Evolutionary conservation across 306 rosid genomes (phyloP).

Genomic region (Purshia tridentata): DNA sequence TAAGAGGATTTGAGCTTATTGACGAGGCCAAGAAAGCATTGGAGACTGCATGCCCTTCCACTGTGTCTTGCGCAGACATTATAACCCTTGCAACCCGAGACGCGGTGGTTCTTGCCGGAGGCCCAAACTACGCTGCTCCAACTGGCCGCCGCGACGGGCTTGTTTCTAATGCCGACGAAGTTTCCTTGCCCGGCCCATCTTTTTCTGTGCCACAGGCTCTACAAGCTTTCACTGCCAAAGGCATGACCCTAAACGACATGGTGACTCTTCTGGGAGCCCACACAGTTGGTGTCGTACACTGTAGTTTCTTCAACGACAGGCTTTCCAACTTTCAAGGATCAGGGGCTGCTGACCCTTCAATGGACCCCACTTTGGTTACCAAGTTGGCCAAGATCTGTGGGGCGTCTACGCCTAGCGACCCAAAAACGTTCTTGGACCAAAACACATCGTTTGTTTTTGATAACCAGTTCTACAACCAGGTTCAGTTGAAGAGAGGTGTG

Average conservation of each 20-base stretch:
- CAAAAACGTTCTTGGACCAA: slow-evolving; percentile 48
- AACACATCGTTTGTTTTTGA: slow-evolving; percentile 42
- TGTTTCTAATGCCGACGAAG: slow-evolving; percentile 7
- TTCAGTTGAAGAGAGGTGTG: slow-evolving; percentile 36
- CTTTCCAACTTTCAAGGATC: slow-evolving; percentile 26
- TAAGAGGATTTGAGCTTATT: slow-evolving; percentile 48
- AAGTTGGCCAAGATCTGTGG: slow-evolving; percentile 19
- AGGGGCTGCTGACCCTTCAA: slow-evolving; percentile 29
- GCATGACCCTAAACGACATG: slow-evolving; percentile 44
- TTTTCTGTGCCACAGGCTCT: background rate
- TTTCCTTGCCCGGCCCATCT: slow-evolving; percentile 40
- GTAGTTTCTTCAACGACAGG: slow-evolving; percentile 39
- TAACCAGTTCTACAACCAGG: slow-evolving; percentile 36
- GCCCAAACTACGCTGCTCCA: slow-evolving; percentile 45
- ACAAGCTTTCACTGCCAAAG: slow-evolving; percentile 17
- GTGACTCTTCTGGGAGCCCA: slow-evolving; percentile 66
- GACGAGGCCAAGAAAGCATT: slow-evolving; percentile 43
- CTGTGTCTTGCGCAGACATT: slow-evolving; percentile 63
- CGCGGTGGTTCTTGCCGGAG: slow-evolving; percentile 47
- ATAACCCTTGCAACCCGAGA: slow-evolving; percentile 53
- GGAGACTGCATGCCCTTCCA: slow-evolving; percentile 49
- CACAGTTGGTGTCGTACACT: slow-evolving; percentile 53
- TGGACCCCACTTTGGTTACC: slow-evolving; percentile 43
- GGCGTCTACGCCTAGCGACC: background rate
- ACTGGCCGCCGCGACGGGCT: slow-evolving; percentile 52